A percentile compares a stretch with the other conserved stretches of the same genome.
Evolutionary conservation across 2,329 filamentous ascomycete genomes (phyloP).

Genomic region (Fusarium napiforme): DNA sequence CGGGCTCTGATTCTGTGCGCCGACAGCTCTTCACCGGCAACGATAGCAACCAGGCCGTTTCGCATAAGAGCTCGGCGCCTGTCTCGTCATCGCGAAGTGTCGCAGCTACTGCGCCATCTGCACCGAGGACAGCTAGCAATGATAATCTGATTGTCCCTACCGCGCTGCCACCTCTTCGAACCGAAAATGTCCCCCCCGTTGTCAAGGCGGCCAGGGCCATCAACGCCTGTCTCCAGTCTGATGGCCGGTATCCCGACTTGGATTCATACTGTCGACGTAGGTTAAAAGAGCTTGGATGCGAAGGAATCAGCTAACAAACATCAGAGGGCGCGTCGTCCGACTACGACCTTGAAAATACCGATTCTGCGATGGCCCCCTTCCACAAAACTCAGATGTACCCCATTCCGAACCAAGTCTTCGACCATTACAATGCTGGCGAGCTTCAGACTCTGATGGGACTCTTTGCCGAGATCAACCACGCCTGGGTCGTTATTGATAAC

Average conservation of each 20-base stretch:
- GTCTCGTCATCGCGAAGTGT: slow-evolving; percentile 36
- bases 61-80: slow-evolving; percentile 33
- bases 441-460: slow-evolving; percentile 94
- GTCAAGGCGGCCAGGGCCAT: slow-evolving; percentile 85
- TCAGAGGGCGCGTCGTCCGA: slow-evolving; percentile 90
- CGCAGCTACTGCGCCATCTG: slow-evolving; percentile 40
- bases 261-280: slow-evolving; percentile 90
- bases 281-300: slow-evolving; percentile 49
- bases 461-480: slow-evolving; percentile 93
- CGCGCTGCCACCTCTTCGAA: slow-evolving; percentile 57
- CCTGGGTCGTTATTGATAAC: slow-evolving; percentile 96
- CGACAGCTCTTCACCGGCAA: slow-evolving; percentile 61
- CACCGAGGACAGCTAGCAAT: slow-evolving; percentile 38
- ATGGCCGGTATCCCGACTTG: slow-evolving; percentile 86
- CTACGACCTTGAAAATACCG: slow-evolving; percentile 79
- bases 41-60: slow-evolving; percentile 40
- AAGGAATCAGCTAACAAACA: slow-evolving; percentile 41
- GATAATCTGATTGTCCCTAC: slow-evolving; percentile 47
- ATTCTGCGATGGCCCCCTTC: slow-evolving; percentile 85
- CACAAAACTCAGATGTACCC: slow-evolving; percentile 87
- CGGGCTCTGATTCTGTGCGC: slow-evolving; percentile 58
- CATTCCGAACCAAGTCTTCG: slow-evolving; percentile 91
- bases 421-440: slow-evolving; percentile 89
- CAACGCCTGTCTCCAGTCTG: slow-evolving; percentile 79
- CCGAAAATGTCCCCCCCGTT: slow-evolving; percentile 70